A percentile compares a stretch with the other conserved stretches of the same genome.
Conservation (phyloP, 2,329 filamentous ascomycete species). For the Claviceps digitariae region DNA sequence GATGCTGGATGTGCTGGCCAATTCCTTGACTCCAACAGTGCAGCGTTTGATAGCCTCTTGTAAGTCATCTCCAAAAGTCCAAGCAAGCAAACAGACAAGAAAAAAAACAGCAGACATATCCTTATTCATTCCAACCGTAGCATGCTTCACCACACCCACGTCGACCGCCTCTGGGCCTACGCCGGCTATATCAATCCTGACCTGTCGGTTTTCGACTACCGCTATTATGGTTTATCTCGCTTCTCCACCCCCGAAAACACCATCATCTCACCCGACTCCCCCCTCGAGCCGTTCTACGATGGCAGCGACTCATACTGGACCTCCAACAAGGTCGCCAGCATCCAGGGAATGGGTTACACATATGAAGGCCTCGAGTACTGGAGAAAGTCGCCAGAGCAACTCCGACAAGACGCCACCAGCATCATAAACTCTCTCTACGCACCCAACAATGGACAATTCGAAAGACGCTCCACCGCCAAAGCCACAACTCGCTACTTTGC, state of each 20-base stretch:
- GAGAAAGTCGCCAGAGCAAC: constrained; percentile 17
- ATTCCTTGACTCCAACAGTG: constrained; percentile 25
- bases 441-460: background rate
- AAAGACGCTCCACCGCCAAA: background rate
- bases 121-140: constrained; percentile 8
- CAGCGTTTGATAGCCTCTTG: constrained; percentile 34
- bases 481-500: constrained; percentile 21
- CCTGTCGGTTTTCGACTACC: constrained; percentile 19
- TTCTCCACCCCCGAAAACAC: constrained; percentile 28
- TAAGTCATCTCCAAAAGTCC: constrained; percentile 10
- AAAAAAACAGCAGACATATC: background rate
- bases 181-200: constrained; percentile 31
- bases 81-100: no score
- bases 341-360: constrained; percentile 25
- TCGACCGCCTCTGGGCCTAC: constrained; percentile 51
- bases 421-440: constrained; percentile 22
- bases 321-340: constrained; percentile 19
- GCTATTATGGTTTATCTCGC: constrained; percentile 20
- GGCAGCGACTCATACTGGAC: constrained; percentile 27
- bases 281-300: constrained; percentile 37
- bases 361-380: constrained; percentile 25
- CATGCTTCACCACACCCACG: constrained; percentile 40
- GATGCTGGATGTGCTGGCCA: constrained; percentile 26
- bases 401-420: constrained; percentile 16
- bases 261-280: constrained; percentile 27